Percentiles rank a stretch among this genome's conserved stretches.
Evolutionary conservation across 192 early-diverging fungal species (phyloP).

Genomic region (Neocallimastix lanati): DNA sequence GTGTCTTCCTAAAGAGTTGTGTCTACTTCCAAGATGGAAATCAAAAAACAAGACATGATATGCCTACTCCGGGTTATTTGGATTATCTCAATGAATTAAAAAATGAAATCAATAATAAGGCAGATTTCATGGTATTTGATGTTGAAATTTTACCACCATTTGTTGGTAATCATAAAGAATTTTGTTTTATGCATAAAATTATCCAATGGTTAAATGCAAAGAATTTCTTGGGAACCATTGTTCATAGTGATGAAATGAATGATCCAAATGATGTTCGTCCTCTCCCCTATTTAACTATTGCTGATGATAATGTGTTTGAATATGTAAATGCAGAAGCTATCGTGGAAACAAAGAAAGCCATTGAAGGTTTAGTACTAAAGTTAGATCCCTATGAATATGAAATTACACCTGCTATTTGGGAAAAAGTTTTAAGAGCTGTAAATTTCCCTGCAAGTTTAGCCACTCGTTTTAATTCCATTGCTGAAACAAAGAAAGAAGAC

Average conservation of each 20-base stretch:
- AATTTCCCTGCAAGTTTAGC: neutral
- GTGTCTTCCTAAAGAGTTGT: neutral
- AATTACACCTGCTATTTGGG: neutral
- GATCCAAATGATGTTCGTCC: neutral
- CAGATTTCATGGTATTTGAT: neutral
- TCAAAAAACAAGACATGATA: neutral
- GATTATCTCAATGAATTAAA: neutral
- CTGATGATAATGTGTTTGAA: neutral
- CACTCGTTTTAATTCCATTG: neutral
- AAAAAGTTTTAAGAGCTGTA: neutral
- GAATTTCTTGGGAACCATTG: neutral
- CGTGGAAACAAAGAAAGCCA: neutral
- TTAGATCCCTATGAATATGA: neutral
- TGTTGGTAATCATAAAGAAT: neutral
- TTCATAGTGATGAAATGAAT: neutral
- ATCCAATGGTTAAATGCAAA: neutral
- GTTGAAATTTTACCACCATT: neutral
- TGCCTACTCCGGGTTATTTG: neutral
- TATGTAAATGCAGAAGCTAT: neutral
- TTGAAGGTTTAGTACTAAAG: neutral
- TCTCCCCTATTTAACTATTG: neutral
- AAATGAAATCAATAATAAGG: neutral
- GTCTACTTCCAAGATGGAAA: neutral
- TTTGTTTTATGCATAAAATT: neutral
- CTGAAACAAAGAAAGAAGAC: neutral